Percentiles rank a stretch among this genome's conserved stretches.
Evolutionary conservation across 805 yeast genomes (phyloP).

Genomic region (Kodamaea neixiangensis): DNA sequence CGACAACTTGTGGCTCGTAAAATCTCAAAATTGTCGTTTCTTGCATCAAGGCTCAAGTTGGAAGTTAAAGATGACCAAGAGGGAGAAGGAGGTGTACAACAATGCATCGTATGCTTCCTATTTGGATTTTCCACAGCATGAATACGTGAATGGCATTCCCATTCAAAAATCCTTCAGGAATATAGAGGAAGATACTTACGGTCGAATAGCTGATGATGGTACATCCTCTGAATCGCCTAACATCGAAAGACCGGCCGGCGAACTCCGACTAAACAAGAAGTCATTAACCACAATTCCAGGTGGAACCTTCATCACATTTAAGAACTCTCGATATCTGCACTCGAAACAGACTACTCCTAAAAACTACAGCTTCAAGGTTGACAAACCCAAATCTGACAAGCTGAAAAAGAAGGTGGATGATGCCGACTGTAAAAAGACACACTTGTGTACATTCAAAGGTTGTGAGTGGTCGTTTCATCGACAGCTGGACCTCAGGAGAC

Average conservation of each 20-base stretch:
- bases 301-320: conserved; percentile 9
- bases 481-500: conserved; percentile 69
- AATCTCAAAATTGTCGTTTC: background rate
- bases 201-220: background rate
- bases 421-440: conserved; percentile 30
- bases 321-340: conserved; percentile 4
- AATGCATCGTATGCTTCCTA: background rate
- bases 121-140: conserved; percentile 8
- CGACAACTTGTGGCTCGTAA: background rate
- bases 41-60: background rate
- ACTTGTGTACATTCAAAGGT: conserved; percentile 38
- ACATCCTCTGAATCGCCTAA: background rate
- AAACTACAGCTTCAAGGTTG: conserved; percentile 12
- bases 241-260: background rate
- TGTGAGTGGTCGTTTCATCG: conserved; percentile 75
- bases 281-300: background rate
- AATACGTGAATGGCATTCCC: conserved; percentile 1
- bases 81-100: conserved; percentile 6
- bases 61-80: conserved; percentile 6
- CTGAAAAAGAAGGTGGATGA: conserved; percentile 5
- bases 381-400: conserved; percentile 15
- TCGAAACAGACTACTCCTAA: conserved; percentile 3
- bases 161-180: background rate
- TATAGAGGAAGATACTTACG: background rate
- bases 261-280: background rate